A percentile compares a stretch with the other conserved stretches of the same genome.
Conservation (phyloP, 257 asterid species). For the Thymus mandschuricus region DNA sequence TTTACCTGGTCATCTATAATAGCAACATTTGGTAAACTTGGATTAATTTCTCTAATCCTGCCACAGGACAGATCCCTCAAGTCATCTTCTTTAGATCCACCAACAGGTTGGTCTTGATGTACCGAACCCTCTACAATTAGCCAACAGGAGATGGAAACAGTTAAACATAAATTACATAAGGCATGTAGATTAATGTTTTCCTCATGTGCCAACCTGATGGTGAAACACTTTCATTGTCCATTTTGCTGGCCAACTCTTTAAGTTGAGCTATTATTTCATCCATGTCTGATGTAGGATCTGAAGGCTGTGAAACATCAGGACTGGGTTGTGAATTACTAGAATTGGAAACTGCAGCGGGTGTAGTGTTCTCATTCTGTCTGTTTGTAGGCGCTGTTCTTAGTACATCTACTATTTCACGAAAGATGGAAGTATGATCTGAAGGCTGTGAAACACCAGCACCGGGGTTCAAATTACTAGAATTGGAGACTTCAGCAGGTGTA, state of each 20-base stretch:
- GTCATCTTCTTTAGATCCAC: slow-evolving; percentile 39
- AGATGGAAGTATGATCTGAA: too few species aligned
- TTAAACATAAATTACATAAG: slow-evolving; percentile 9
- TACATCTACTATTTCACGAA: slow-evolving; percentile 44
- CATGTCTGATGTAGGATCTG: slow-evolving; percentile 24
- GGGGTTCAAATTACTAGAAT: slow-evolving; percentile 44
- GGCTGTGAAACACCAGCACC: slow-evolving; percentile 38
- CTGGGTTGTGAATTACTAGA: slow-evolving; percentile 45
- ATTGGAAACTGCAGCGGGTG: slow-evolving; percentile 42
- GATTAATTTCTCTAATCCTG: slow-evolving; percentile 25
- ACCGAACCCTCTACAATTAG: slow-evolving; percentile 46
- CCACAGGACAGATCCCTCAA: slow-evolving; percentile 24
- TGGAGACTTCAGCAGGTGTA: slow-evolving; percentile 44
- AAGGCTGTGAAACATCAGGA: slow-evolving; percentile 36
- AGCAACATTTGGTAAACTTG: slow-evolving; percentile 16
- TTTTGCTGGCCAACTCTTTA: slow-evolving; percentile 33
- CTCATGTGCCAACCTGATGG: slow-evolving; percentile 43
- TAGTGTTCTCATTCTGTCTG: slow-evolving; percentile 37
- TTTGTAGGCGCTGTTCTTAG: slow-evolving; percentile 40
- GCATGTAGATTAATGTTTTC: slow-evolving; percentile 3
- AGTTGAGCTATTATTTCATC: slow-evolving; percentile 47
- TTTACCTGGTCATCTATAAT: slow-evolving; percentile 35
- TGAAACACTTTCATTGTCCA: neutral
- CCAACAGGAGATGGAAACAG: slow-evolving; percentile 32
- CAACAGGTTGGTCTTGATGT: slow-evolving; percentile 43